Evolutionary conservation across 164 flowering plant species (phyloP), one percentile per base, ranked within the genome.

Genomic region (Berberis vulgaris): DNA sequence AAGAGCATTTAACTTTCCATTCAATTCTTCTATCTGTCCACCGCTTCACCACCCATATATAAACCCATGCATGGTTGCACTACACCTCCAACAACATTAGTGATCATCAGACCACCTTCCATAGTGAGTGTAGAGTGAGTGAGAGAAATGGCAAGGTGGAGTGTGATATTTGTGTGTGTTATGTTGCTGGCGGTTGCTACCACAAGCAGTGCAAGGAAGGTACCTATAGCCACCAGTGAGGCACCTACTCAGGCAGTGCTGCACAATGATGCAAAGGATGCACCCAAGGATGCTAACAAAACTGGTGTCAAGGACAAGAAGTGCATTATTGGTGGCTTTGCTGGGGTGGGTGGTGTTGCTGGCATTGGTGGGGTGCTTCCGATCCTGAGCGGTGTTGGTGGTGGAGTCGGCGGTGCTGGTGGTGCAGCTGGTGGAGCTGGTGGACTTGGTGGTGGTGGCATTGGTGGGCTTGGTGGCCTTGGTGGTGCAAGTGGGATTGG

Each of bases 281-380:
- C 7, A 8, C 45, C 39, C 26, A 26, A 26, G 26, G 26, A 26
- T 26, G 26, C 26, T 41, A 50, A 50, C 54, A 62, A 62, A n/a
- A 45, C 5, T 45, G 63, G 63, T 61, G 56, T 62, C 41, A 62
- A 62, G 54, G 65, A 62, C 57, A 62, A 62, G 54, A 62, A 62
- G 43, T 62, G 65, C 8, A 41, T 62, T 2, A 45, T 62, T 7
- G 65, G 65, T n/a, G 65, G 65, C 8, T 49, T 50, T 38, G 65
- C 65, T 1, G 65, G 56, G 3, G 45, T 62, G 26, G 65, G 65
- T 13, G 65, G 56, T 49, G 65, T 45, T 6, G 63, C 63, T n/a
- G 63, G 63, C 1, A 11, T 61, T 61, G 63, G 63, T 46, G 63
- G 50, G 4, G 63, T 26, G 53, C 26, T 61, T 13, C 63, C 63